Conservation (phyloP, 2,329 filamentous ascomycete species). For the Colletotrichum liriopes region DNA sequence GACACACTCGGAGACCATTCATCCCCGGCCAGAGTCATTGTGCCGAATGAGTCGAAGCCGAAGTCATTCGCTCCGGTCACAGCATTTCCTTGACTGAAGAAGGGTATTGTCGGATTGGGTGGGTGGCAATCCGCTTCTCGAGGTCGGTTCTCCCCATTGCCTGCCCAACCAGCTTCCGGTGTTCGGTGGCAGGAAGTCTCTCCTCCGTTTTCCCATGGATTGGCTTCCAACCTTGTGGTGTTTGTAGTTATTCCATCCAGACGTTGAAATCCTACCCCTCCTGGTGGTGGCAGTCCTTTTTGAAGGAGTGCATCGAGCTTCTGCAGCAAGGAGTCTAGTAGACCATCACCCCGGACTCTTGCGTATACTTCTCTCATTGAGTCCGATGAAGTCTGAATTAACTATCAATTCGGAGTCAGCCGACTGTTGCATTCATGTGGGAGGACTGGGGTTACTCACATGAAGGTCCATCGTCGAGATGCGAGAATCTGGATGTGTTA, state of each 20-base stretch:
- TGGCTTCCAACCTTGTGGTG: background rate
- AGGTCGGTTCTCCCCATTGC: background rate
- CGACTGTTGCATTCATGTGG: background rate
- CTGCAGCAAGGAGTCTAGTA: slow-evolving; percentile 17
- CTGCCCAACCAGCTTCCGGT: background rate
- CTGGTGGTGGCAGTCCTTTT: background rate
- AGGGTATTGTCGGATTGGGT: background rate
- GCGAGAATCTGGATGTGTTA: slow-evolving; percentile 29
- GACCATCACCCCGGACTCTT: slow-evolving; percentile 6
- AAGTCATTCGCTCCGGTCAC: background rate
- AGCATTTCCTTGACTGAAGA: slow-evolving; percentile 5
- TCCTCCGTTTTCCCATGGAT: background rate
- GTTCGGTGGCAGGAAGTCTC: background rate
- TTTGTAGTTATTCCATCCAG: background rate
- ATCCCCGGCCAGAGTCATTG: slow-evolving; percentile 8
- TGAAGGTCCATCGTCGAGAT: slow-evolving; percentile 36
- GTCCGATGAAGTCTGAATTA: slow-evolving; percentile 22
- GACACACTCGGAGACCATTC: slow-evolving; percentile 33
- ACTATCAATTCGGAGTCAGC: background rate
- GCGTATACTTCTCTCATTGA: slow-evolving; percentile 25
- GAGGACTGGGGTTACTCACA: background rate
- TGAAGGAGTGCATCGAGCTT: slow-evolving; percentile 25
- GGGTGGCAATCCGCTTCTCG: background rate
- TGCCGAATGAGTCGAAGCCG: slow-evolving; percentile 12
- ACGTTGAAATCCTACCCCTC: background rate